Percentiles rank a stretch among this genome's conserved stretches.
phyloP scores from a whole-genome alignment of 345 rosid genomes.

The Nasturtium officinale region DNA sequence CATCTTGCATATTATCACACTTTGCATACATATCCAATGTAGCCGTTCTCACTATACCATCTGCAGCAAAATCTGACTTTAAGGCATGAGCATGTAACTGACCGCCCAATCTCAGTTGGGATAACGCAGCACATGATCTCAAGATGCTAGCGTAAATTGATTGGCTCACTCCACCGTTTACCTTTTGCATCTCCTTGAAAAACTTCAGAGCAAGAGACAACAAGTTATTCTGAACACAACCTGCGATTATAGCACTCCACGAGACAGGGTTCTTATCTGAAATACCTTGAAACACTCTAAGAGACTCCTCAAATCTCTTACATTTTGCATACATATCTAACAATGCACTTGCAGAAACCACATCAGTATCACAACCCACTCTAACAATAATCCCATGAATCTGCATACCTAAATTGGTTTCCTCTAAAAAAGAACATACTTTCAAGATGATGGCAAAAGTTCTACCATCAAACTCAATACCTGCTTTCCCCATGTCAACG shows the following conservation, averaged over 20 bases:
- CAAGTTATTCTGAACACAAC: conserved; percentile 69
- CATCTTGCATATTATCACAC: conserved; percentile 64
- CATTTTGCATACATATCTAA: conserved; percentile 93
- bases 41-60: conserved; percentile 81
- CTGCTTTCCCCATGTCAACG: conserved; percentile 57
- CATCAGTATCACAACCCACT: conserved; percentile 62
- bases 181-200: conserved; percentile 73
- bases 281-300: conserved; percentile 59
- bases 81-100: conserved; percentile 89
- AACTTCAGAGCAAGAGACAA: conserved; percentile 55
- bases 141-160: conserved; percentile 87
- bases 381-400: conserved; percentile 63
- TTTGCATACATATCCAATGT: conserved; percentile 93
- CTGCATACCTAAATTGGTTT: conserved; percentile 59
- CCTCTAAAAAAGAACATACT: conserved; percentile 59
- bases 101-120: conserved; percentile 57
- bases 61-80: conserved; percentile 61
- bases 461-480: conserved; percentile 51
- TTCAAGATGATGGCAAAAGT: conserved; percentile 70
- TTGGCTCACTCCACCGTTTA: conserved; percentile 61
- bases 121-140: conserved; percentile 72
- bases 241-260: conserved; percentile 89
- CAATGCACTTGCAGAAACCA: conserved; percentile 76
- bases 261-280: conserved; percentile 72
- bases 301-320: conserved; percentile 56